phyloP scores from a whole-genome alignment of 2,329 filamentous ascomycete species.

The Westerdykella sp. region DNA sequence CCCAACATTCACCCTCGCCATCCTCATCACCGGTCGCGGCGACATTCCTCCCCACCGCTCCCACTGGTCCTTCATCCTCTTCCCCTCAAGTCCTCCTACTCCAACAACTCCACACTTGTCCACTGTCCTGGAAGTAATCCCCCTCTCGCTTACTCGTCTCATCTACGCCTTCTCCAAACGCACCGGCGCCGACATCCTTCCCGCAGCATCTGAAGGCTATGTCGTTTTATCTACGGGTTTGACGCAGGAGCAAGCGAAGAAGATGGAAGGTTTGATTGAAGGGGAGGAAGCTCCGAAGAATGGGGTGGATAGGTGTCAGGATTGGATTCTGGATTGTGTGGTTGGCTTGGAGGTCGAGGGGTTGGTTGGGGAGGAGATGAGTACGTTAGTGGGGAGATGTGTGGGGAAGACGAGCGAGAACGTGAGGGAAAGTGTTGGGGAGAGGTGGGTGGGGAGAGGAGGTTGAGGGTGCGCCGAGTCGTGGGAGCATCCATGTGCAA shows the following conservation, averaged over 20 bases:
- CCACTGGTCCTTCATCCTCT: conserved; percentile 9
- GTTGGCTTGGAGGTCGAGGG: too few relatives aligned
- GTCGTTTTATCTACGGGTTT: background rate
- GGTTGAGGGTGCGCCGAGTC: too few relatives aligned
- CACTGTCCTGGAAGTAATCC: background rate
- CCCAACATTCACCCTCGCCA: conserved; percentile 2
- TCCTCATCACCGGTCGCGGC: conserved; percentile 4
- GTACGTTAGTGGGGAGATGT: background rate
- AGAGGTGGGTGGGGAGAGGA: background rate
- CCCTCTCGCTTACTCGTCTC: background rate
- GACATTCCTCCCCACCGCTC: conserved; percentile 6
- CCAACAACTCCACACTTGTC: conserved; percentile 3
- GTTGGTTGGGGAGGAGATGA: background rate
- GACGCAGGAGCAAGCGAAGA: background rate
- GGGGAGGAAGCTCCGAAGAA: conserved; percentile 6
- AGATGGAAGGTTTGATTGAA: conserved; percentile 1
- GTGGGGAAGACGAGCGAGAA: conserved; percentile 1
- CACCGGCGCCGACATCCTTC: background rate
- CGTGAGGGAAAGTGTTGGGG: background rate
- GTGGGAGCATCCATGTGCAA: background rate
- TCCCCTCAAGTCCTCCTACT: background rate
- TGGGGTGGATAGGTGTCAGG: conserved; percentile 6
- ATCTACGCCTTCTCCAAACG: background rate
- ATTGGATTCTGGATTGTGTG: conserved; percentile 4
- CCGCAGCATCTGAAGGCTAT: background rate